phyloP scores from a whole-genome alignment of 1,284 basidiomycete species.

The Puccinia coronata region DNA sequence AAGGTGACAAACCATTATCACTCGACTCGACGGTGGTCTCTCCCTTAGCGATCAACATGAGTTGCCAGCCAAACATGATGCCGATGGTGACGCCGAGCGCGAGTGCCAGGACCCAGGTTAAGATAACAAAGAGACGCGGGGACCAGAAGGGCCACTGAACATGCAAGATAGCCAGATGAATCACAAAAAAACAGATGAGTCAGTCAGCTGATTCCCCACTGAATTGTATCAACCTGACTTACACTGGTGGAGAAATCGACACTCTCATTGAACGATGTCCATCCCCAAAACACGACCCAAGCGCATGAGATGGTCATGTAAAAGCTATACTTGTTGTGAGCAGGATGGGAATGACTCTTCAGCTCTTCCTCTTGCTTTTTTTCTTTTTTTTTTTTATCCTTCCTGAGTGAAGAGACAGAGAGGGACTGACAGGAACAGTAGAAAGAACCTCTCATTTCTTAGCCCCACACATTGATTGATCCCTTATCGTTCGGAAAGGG shows the following conservation, averaged over 20 bases:
- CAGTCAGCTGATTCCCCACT: too few relatives aligned
- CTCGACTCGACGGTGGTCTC: slow-evolving; percentile 90
- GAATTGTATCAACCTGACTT: not conserved
- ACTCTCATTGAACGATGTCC: slow-evolving; percentile 46
- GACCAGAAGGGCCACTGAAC: slow-evolving; percentile 39
- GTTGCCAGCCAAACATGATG: slow-evolving; percentile 77
- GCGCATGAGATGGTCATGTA: slow-evolving; percentile 54
- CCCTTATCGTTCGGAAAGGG: slow-evolving; percentile 66
- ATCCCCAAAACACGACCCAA: slow-evolving; percentile 53
- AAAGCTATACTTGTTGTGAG: slow-evolving; percentile 9
- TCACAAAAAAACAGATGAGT: not conserved
- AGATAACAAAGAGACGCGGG: slow-evolving; percentile 15
- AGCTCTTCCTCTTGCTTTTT: too few relatives aligned
- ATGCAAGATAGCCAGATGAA: not conserved
- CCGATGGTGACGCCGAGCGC: slow-evolving; percentile 72
- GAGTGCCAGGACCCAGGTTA: slow-evolving; percentile 41
- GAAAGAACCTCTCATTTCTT: slow-evolving; percentile 92
- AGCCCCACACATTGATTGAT: slow-evolving; percentile 95
- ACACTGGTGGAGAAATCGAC: slow-evolving; percentile 13
- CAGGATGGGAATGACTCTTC: too few relatives aligned
- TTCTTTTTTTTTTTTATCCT: not conserved
- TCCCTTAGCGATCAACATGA: slow-evolving; percentile 72
- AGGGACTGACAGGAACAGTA: slow-evolving; percentile 77
- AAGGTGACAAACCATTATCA: slow-evolving; percentile 66
- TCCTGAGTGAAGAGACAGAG: not conserved